Base-by-base conservation (phyloP, 2,329 filamentous ascomycete species). In the Fusarium sp. region DNA sequence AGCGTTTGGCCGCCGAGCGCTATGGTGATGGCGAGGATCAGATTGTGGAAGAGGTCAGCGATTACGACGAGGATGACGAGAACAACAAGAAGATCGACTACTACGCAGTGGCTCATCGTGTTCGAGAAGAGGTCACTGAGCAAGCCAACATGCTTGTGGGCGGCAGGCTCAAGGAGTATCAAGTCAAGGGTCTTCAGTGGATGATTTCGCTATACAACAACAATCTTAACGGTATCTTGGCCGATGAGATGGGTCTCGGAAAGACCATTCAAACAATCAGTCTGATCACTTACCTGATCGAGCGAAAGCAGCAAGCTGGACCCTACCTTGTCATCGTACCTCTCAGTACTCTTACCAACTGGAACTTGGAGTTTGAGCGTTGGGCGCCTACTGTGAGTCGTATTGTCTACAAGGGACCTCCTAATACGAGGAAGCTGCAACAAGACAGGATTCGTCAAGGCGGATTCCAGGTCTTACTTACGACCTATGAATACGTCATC, bases 141-240 rank as follows among this genome's bases (percentile, higher is more conserved):
- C 96, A 99, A 76, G 93, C 96, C 8, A 80, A 81, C 53, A 97
- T 97, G 43, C 86, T 99, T 63, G 93, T 98, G 67, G 96, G 96
- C 77, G 96, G 96, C 76, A 92, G 85, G 13, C 85, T 99, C 71
- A 99, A 99, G 80, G 96, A 99, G 79, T 99, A 99, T 80, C 96
- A 99, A 82, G 72, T 99, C 81, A 98, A 97, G 89, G 96, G 96
- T 86, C 83, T 99, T 47, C 95, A 99, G 79, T 99, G 96, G 96
- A 99, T 99, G 96, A 90, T 99, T 64, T 99, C 96, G 15, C 86
- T 99, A 15, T 99, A 98, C 87, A 99, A 99, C 89, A 99, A 99
- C 85, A 99, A 97, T 81, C 88, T 99, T 70, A 99, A 99, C 79
- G 96, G 96, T 87, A 98, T 99, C 71, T 84, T 99, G 74, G 96